Percentiles rank a stretch among this genome's conserved stretches.
These are phyloP conservation scores for Mycena metata DNA, from an alignment of 768 basidiomycete species.

Conservation along the genomic window DNA sequence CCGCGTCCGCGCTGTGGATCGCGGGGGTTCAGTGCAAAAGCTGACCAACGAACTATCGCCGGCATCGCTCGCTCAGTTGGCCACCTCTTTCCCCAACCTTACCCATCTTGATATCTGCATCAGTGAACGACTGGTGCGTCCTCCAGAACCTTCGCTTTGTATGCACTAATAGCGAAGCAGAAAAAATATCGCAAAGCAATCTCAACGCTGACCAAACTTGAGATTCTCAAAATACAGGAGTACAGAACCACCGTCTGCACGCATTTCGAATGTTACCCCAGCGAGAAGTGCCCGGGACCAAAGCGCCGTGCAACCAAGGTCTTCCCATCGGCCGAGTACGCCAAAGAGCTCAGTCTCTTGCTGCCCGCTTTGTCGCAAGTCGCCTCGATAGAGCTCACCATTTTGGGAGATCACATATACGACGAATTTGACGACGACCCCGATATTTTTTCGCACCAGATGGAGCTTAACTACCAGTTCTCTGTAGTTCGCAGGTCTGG, in stretches of 20 bases:
- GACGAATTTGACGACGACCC: neutral
- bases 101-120: conserved; percentile 21
- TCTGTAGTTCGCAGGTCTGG: neutral
- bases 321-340: neutral
- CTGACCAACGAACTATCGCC: neutral
- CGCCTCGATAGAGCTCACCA: neutral
- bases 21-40: neutral
- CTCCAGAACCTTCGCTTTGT: no score
- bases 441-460: neutral
- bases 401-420: conserved; percentile 1
- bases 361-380: conserved; percentile 9
- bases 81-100: conserved; percentile 19
- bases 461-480: conserved; percentile 1
- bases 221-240: conserved; percentile 4
- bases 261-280: neutral
- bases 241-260: neutral
- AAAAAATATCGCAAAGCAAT: neutral
- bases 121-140: conserved; percentile 3
- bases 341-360: neutral
- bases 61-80: neutral
- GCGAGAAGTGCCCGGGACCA: no score
- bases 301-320: neutral
- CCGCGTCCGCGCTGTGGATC: neutral
- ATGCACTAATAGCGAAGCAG: neutral
- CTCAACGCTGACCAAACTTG: neutral